These are phyloP conservation scores for Hypoxylon lenormandii DNA, from an alignment of 495 filamentous ascomycete species.

Conservation along the genomic window DNA sequence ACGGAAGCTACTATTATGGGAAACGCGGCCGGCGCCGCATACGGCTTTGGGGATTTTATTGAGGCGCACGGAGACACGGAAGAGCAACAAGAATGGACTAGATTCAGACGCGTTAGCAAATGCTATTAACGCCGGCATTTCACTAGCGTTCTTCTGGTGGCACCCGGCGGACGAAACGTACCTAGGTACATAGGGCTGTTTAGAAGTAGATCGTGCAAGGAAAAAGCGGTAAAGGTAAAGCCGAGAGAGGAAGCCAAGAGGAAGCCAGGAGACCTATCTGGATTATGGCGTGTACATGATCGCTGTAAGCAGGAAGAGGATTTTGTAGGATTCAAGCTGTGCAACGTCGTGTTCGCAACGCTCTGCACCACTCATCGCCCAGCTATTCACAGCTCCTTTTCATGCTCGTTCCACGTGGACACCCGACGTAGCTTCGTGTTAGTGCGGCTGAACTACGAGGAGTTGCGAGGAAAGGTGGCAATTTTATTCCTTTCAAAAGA, in stretches of 20 bases:
- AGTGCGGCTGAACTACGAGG: slow-evolving; percentile 32
- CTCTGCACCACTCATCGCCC: slow-evolving; percentile 22
- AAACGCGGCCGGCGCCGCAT: background rate
- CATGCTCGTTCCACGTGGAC: slow-evolving; percentile 36
- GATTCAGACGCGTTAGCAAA: too few relatives aligned
- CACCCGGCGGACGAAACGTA: background rate
- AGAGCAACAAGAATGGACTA: too few relatives aligned
- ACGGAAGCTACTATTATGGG: background rate
- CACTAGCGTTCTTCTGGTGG: too few relatives aligned
- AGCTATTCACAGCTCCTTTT: slow-evolving; percentile 21
- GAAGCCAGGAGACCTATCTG: background rate
- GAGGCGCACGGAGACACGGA: too few relatives aligned
- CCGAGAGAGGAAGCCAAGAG: slow-evolving; percentile 20
- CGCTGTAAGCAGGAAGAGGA: background rate
- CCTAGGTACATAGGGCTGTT: background rate
- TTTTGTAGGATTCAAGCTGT: slow-evolving; percentile 40
- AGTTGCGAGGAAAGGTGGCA: slow-evolving; percentile 20
- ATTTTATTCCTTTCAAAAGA: slow-evolving; percentile 15
- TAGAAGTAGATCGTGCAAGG: slow-evolving; percentile 6
- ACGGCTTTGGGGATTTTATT: too few relatives aligned
- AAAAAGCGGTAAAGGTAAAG: slow-evolving; percentile 1
- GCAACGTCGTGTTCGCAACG: slow-evolving; percentile 27
- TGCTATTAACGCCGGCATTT: too few relatives aligned
- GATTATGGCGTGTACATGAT: slow-evolving; percentile 23
- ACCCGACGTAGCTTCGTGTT: slow-evolving; percentile 19